These are phyloP conservation scores for Actinidia arguta DNA, from an alignment of 179 eudicot species.

Conservation along the genomic window DNA sequence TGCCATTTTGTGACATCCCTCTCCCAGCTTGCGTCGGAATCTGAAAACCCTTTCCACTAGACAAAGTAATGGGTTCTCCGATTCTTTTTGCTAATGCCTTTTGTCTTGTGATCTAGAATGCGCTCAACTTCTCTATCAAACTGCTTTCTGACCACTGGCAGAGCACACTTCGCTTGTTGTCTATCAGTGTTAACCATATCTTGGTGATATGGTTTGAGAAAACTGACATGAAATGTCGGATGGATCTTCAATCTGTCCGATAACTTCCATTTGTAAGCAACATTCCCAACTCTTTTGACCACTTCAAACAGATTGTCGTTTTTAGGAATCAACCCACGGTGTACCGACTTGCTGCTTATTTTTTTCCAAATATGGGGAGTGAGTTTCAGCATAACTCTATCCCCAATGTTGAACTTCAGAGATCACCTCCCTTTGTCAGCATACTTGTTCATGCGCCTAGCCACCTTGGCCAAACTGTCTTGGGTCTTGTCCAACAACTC, in stretches of 20 bases:
- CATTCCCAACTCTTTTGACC: not conserved
- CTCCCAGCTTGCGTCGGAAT: too few relatives aligned
- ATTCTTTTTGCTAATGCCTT: too few relatives aligned
- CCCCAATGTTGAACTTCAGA: constrained; percentile 16
- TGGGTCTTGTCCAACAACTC: not conserved
- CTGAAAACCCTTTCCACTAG: too few relatives aligned
- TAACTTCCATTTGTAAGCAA: not conserved
- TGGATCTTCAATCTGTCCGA: not conserved
- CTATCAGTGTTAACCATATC: not conserved
- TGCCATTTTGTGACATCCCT: too few relatives aligned
- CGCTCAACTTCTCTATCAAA: not conserved
- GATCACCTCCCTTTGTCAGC: constrained; percentile 2
- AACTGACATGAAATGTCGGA: not conserved
- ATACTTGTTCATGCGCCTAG: constrained; percentile 14
- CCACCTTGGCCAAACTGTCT: constrained; percentile 6
- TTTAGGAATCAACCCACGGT: not conserved
- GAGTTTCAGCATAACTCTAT: constrained; percentile 18
- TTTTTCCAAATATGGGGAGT: constrained; percentile 11
- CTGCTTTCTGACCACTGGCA: not conserved
- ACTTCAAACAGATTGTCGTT: constrained; percentile 21
- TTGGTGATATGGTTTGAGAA: not conserved
- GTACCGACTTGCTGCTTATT: not conserved
- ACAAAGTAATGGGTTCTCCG: not conserved
- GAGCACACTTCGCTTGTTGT: not conserved
- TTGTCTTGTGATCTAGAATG: too few relatives aligned